These are phyloP conservation scores for Glebionis coronaria DNA, from an alignment of 129 eudicot genomes.

Conservation along the genomic window DNA sequence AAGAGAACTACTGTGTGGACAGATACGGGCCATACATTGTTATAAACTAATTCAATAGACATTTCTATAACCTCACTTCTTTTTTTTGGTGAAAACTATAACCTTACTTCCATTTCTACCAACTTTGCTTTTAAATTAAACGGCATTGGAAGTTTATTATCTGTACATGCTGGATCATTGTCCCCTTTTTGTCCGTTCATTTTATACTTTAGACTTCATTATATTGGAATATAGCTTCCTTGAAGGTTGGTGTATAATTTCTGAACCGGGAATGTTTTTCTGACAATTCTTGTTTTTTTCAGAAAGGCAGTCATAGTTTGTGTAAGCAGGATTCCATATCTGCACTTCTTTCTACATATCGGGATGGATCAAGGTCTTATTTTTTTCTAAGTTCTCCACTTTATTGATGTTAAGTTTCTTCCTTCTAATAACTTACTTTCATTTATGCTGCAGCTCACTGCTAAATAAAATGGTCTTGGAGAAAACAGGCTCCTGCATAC, in stretches of 20 bases:
- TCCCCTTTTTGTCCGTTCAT: background rate
- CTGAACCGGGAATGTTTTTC: slow-evolving; percentile 2
- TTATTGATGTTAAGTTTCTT: slow-evolving; percentile 1
- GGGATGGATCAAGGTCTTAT: slow-evolving; percentile 47
- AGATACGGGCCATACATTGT: slow-evolving; percentile 72
- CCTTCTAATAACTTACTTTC: slow-evolving; percentile 18
- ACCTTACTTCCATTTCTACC: too few species aligned
- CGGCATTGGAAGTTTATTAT: background rate
- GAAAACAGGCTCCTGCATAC: slow-evolving; percentile 60
- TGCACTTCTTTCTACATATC: slow-evolving; percentile 52
- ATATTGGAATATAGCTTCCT: slow-evolving; percentile 5
- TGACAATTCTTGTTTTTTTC: slow-evolving; percentile 15
- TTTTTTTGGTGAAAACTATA: too few species aligned
- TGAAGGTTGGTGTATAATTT: background rate
- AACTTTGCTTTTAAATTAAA: slow-evolving; percentile 7
- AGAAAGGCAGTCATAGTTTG: slow-evolving; percentile 51
- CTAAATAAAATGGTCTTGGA: slow-evolving; percentile 44
- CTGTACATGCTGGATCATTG: slow-evolving; percentile 4
- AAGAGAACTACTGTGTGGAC: slow-evolving; percentile 73
- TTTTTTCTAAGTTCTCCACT: background rate
- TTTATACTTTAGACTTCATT: slow-evolving; percentile 12
- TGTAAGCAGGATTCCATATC: slow-evolving; percentile 64
- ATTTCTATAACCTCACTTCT: background rate
- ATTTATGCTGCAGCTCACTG: slow-evolving; percentile 42
- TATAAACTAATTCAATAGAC: background rate